Evolutionary conservation across 208 protist genomes (phyloP), one percentile per base, ranked within the genome.

Genomic region (Leishmania lainsoni): DNA sequence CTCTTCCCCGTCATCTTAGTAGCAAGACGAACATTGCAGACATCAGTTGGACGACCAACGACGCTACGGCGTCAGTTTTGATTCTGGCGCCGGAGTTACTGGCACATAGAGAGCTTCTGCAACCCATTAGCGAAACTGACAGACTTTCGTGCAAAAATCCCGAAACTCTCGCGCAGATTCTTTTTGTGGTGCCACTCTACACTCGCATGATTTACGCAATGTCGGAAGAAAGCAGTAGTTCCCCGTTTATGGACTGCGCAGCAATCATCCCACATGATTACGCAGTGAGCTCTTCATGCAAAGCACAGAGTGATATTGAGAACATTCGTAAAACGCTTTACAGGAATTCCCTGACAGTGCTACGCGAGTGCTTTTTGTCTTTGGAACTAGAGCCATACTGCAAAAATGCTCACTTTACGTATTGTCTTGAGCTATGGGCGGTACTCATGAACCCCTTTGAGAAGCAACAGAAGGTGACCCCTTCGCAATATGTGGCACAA

Each of bases 341-440:
- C 79, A 69, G 91, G 45, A 93, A 92, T 80, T 90, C 81, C 35
- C 80, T 96, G 20, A 88, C 92, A 76, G 77, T 88, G 1, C 68
- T 97, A 51, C 88, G 92, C 29, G 85, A 92, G 78, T 87, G 83
- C 59, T 32, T 94, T 16, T 63, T 96, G 48, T 95, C 92, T 20
- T 80, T 97, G 20, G 83, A 90, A 26, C 78, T 81, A 39, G 90
- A 94, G 69, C 79, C 86, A 48, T 51, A 91, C 58, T 92, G 87
- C 83, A 86, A 85, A 48, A 84, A 78, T 54, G 78, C 87, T 42
- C 91, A 95, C 73, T 89, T 96, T 71, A 93, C 92, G 35, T 94
- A 94, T 78, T 81, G 84, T 32, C 76, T 97, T 17, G 89, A 93
- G 69, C 83, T 97, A 65, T 97, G 94, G 93, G 85, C 90, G 76